A percentile compares a stretch with the other conserved stretches of the same genome.
Conservation (phyloP, 2,329 filamentous ascomycete species). For the Periglandula ipomoeae region DNA sequence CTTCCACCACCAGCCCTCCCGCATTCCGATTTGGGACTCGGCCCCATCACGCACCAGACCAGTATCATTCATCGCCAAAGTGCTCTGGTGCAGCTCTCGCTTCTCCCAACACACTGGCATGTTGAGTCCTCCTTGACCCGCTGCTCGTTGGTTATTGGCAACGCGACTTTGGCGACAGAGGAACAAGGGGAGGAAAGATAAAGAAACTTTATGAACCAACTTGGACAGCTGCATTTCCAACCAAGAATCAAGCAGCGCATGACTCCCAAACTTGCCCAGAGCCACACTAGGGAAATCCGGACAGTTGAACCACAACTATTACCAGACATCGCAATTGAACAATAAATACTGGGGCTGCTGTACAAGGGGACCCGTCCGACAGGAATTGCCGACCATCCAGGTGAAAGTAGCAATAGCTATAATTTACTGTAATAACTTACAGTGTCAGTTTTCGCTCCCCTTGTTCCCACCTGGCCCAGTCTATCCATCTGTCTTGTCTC, state of each 20-base stretch:
- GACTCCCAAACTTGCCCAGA: neutral
- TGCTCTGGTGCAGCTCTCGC: neutral
- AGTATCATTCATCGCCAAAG: neutral
- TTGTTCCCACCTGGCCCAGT: neutral
- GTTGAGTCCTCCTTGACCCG: neutral
- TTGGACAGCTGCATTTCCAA: no score
- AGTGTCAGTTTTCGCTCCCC: neutral
- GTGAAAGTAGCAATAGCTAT: neutral
- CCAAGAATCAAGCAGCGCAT: neutral
- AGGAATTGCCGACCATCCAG: slow-evolving; percentile 2
- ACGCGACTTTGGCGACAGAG: neutral
- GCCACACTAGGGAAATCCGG: neutral
- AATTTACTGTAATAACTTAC: slow-evolving; percentile 1
- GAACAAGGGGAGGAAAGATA: no score
- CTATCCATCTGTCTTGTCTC: neutral
- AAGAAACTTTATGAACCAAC: no score
- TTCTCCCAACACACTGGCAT: neutral
- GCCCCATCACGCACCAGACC: neutral
- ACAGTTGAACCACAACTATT: neutral
- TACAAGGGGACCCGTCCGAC: neutral
- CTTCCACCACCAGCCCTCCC: neutral
- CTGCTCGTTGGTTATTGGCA: neutral
- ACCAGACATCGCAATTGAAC: neutral
- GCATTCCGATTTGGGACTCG: neutral
- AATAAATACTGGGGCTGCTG: neutral